Evolutionary conservation across 768 basidiomycete genomes (phyloP).

Genomic region (Cystofilobasidium capitatum): DNA sequence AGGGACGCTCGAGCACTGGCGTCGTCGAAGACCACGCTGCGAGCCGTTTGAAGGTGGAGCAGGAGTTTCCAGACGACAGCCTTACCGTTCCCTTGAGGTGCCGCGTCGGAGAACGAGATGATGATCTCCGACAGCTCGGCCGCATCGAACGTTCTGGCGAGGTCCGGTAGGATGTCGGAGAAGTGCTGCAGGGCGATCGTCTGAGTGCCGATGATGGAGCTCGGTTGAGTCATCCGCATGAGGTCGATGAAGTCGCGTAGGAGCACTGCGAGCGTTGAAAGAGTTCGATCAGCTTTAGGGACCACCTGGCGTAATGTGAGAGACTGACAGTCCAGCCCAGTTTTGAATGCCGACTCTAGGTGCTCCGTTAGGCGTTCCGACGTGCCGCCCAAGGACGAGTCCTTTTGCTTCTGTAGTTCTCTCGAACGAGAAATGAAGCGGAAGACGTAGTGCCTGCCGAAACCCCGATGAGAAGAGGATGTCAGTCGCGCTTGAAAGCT

Average conservation of each 20-base stretch:
- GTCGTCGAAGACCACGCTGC: constrained; percentile 77
- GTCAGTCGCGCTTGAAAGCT: too few relatives aligned
- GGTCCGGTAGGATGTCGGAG: constrained; percentile 77
- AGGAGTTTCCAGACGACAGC: constrained; percentile 88
- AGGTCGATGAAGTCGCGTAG: constrained; percentile 72
- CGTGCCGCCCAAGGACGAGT: constrained; percentile 69
- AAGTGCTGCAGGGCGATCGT: constrained; percentile 69
- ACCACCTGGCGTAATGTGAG: background rate
- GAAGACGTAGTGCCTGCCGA: constrained; percentile 69
- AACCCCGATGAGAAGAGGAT: background rate
- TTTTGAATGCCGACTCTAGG: constrained; percentile 72
- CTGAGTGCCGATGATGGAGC: constrained; percentile 90
- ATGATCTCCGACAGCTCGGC: constrained; percentile 79
- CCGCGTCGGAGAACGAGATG: constrained; percentile 76
- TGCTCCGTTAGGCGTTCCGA: constrained; percentile 51
- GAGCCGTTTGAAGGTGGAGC: constrained; percentile 84
- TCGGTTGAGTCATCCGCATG: constrained; percentile 70
- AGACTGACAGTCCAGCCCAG: constrained; percentile 48
- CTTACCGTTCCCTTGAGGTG: constrained; percentile 67
- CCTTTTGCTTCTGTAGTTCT: constrained; percentile 73
- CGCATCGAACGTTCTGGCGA: constrained; percentile 66
- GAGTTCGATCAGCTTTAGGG: background rate
- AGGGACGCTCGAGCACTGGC: constrained; percentile 65
- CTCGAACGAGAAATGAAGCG: constrained; percentile 85
- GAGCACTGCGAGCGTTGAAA: constrained; percentile 46